Evolutionary conservation across 139 green algal genomes (phyloP), one percentile per base, ranked within the genome.

Genomic region (Closterium sp.): DNA sequence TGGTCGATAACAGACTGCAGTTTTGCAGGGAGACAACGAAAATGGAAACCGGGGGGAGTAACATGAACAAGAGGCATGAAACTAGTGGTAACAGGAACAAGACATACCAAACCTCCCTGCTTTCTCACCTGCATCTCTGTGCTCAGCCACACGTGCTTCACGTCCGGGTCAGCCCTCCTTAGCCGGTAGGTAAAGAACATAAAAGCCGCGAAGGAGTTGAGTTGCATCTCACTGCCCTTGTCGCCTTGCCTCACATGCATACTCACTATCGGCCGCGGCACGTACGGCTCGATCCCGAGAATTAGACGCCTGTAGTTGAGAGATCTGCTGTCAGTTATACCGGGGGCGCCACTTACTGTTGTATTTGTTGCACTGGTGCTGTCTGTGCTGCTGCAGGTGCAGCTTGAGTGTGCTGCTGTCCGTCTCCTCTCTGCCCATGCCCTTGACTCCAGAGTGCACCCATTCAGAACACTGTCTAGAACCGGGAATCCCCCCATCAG

Each of bases 231-330:
- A 31, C 28, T 30, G 28, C 24, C 90, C 90, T 93, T 93, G 86
- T 93, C 90, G 28, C 90, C 86, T 19, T 92, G 85, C 31, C 90
- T n/a, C 29, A 93, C 86, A n/a, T 93, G 90, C 30, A 93, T 9
- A 3, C 86, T 92, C n/a, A 93, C 32, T n/a, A 92, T 93, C 45
- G 90, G 90, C 30, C 90, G 90, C 42, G 31, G 28, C n/a, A 93
- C 13, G 90, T 92, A 93, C 28, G 90, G 90, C 90, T 31, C n/a
- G 10, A 10, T n/a, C 9, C 30, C 88, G 4, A 30, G 11, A 30
- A 17, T 2, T 2, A 70, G 45, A 70, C 11, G 11, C 10, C 45
- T 19, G 45, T 2, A 70, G 32, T 9, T 17, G 45, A 17, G 6
- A 70, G 45, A 19, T 70, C 42, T n/a, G n/a, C n/a, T n/a, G n/a